A percentile compares a stretch with the other conserved stretches of the same genome.
Conservation (phyloP, 75 land plant species). For the Pinus taeda region DNA sequence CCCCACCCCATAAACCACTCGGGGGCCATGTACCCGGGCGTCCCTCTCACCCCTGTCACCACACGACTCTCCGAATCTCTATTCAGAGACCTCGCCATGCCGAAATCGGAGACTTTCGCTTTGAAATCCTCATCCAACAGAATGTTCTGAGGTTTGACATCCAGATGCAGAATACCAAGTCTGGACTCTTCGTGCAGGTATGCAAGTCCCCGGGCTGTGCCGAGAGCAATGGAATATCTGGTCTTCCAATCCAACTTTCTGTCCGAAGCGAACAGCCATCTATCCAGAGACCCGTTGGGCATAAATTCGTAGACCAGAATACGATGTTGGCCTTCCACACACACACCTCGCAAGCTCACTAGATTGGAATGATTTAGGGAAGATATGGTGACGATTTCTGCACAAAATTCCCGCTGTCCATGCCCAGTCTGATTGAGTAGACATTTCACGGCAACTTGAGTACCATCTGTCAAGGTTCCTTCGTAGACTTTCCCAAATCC, state of each 20-base stretch:
- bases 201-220: conserved; percentile 13
- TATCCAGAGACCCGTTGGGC: conserved; percentile 13
- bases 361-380: conserved; percentile 12
- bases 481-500: conserved; percentile 18
- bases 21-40: conserved; percentile 16
- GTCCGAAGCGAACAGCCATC: neutral
- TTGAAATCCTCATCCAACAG: conserved; percentile 15
- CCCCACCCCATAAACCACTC: conserved; percentile 11
- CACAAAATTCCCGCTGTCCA: conserved; percentile 14
- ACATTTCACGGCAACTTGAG: conserved; percentile 10
- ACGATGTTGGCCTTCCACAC: conserved; percentile 9
- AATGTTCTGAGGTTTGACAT: conserved; percentile 25
- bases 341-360: conserved; percentile 6
- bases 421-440: neutral
- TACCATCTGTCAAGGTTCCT: conserved; percentile 4
- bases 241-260: conserved; percentile 7
- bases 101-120: conserved; percentile 21
- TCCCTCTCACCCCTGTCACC: conserved; percentile 17
- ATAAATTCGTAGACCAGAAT: conserved; percentile 17
- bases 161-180: conserved; percentile 11
- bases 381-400: conserved; percentile 12
- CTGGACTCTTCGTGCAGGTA: conserved; percentile 19
- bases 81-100: conserved; percentile 13
- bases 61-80: conserved; percentile 11
- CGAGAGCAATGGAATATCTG: conserved; percentile 7